phyloP scores from a whole-genome alignment of 2,329 filamentous ascomycete genomes.

The Alternaria consortialis region DNA sequence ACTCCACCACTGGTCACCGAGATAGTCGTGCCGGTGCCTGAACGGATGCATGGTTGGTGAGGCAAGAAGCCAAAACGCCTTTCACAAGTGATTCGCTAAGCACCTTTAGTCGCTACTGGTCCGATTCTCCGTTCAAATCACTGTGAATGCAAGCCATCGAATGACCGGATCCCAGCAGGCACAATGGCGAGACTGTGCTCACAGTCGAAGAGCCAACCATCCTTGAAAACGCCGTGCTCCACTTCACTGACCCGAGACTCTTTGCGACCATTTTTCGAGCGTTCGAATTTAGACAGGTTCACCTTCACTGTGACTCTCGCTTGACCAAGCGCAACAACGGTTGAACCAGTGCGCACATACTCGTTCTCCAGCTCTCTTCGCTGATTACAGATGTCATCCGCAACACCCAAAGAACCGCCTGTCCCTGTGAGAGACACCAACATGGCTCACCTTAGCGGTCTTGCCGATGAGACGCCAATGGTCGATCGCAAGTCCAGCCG shows the following conservation, averaged over 20 bases:
- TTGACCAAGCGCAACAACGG: constrained; percentile 6
- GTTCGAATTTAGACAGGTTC: background rate
- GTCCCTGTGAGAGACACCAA: background rate
- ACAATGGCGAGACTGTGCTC: background rate
- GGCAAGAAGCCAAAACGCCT: background rate
- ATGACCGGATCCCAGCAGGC: background rate
- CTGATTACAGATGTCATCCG: background rate
- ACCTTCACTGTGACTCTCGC: constrained; percentile 4
- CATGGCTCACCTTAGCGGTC: constrained; percentile 22
- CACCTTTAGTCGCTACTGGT: too few relatives aligned
- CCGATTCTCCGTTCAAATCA: background rate
- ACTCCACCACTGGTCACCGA: too few relatives aligned
- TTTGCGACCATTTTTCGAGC: background rate
- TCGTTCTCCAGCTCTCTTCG: background rate
- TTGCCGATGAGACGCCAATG: constrained; percentile 14
- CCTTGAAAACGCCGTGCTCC: background rate
- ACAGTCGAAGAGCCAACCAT: background rate
- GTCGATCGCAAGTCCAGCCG: constrained; percentile 14
- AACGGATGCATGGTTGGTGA: background rate
- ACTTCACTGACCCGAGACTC: background rate
- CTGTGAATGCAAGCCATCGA: background rate
- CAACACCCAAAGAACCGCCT: background rate
- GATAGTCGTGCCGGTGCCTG: background rate
- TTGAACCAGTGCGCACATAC: background rate
- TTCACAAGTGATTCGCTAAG: too few relatives aligned